Evolutionary conservation across 495 filamentous ascomycete genomes (phyloP).

Genomic region (Xylaria acuta): DNA sequence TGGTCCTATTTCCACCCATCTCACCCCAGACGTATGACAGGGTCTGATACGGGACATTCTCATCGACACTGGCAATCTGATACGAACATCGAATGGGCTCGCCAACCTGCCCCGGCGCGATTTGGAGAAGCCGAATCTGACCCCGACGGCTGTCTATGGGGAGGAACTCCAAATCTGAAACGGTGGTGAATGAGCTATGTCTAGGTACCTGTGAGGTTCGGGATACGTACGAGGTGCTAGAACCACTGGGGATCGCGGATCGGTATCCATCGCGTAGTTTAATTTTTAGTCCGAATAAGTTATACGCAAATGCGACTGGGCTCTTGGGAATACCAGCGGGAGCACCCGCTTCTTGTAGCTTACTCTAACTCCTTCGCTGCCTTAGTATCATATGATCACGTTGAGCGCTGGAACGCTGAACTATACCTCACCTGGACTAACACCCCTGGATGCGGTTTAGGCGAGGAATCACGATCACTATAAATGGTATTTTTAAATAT

Average conservation of each 20-base stretch:
- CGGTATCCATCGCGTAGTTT: not conserved
- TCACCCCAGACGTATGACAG: constrained; percentile 48
- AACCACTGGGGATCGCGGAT: constrained; percentile 19
- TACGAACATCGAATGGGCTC: constrained; percentile 28
- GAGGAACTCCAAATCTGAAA: constrained; percentile 15
- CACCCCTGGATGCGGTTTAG: not conserved
- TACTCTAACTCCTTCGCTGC: too few species aligned
- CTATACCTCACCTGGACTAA: not conserved
- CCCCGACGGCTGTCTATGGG: constrained; percentile 22
- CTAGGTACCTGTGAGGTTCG: not conserved
- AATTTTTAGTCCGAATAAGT: not conserved
- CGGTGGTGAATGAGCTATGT: not conserved
- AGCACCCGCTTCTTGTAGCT: not conserved
- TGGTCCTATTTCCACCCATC: constrained; percentile 7
- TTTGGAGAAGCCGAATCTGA: constrained; percentile 29
- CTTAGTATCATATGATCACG: too few species aligned
- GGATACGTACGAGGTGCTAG: constrained; percentile 22
- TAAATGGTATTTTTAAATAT: not conserved
- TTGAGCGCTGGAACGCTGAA: not conserved
- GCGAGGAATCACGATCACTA: not conserved
- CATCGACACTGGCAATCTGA: constrained; percentile 12
- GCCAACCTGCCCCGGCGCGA: constrained; percentile 22
- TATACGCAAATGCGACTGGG: not conserved
- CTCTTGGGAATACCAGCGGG: too few species aligned
- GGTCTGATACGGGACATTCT: constrained; percentile 36